Percentiles rank a stretch among this genome's conserved stretches.
Conservation (phyloP, 2,329 filamentous ascomycete genomes). For the Penicillium griseofulvum region DNA sequence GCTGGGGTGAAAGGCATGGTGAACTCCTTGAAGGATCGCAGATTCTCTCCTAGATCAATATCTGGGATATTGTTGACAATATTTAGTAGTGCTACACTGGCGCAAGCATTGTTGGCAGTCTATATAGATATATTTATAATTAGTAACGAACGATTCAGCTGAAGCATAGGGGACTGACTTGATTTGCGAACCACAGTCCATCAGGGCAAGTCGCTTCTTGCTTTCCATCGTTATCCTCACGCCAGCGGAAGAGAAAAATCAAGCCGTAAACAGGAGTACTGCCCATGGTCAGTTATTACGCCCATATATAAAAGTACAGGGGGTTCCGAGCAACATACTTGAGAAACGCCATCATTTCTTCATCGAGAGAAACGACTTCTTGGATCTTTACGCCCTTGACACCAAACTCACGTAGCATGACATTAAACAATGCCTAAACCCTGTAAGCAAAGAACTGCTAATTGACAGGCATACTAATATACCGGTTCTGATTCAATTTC, state of each 20-base stretch:
- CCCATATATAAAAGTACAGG: not conserved
- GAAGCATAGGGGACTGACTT: slow-evolving; percentile 51
- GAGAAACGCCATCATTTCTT: slow-evolving; percentile 60
- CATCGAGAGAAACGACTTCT: slow-evolving; percentile 73
- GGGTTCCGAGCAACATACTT: slow-evolving; percentile 49
- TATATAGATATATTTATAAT: slow-evolving; percentile 35
- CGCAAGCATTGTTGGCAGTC: slow-evolving; percentile 82
- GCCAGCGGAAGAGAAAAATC: slow-evolving; percentile 82
- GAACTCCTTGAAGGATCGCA: slow-evolving; percentile 69
- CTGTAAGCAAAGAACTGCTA: not conserved
- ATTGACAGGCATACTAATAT: slow-evolving; percentile 27
- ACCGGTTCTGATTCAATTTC: slow-evolving; percentile 91
- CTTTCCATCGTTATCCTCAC: slow-evolving; percentile 54
- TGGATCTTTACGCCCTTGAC: slow-evolving; percentile 70
- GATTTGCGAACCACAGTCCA: slow-evolving; percentile 90
- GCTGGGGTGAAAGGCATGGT: slow-evolving; percentile 68
- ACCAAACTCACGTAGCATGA: slow-evolving; percentile 76
- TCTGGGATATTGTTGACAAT: slow-evolving; percentile 80
- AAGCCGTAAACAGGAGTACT: slow-evolving; percentile 76
- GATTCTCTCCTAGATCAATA: slow-evolving; percentile 66
- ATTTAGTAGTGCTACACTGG: slow-evolving; percentile 87
- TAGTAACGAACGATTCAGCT: slow-evolving; percentile 1
- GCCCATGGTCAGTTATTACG: slow-evolving; percentile 7
- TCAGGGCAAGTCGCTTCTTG: slow-evolving; percentile 57
- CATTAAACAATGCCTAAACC: slow-evolving; percentile 74